Percentiles rank a stretch among this genome's conserved stretches.
Evolutionary conservation across 352 stramenopile genomes (phyloP).

Genomic region (Pilasporangium apinafurcum): DNA sequence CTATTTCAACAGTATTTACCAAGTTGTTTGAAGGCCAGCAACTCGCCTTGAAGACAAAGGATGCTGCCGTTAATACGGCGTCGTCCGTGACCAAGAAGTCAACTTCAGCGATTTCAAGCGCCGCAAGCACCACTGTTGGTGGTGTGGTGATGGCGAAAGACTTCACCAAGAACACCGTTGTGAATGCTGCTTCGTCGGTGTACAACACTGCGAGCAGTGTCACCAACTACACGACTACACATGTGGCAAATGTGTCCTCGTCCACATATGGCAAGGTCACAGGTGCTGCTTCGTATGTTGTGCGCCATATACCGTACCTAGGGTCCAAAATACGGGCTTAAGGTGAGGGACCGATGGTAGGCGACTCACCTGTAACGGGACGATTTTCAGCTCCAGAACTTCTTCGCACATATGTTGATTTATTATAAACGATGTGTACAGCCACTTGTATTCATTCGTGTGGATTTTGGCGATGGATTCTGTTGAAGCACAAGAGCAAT

Average conservation of each 20-base stretch:
- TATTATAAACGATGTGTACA: no score
- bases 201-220: conserved; percentile 37
- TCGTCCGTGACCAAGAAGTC: conserved; percentile 35
- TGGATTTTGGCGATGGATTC: no score
- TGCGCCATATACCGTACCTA: conserved; percentile 56
- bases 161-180: conserved; percentile 45
- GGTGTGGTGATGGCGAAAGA: conserved; percentile 50
- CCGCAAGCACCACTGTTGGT: conserved; percentile 30
- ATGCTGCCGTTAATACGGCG: conserved; percentile 32
- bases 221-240: conserved; percentile 58
- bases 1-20: conserved; percentile 38
- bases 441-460: no score
- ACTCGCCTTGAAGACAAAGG: conserved; percentile 64
- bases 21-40: conserved; percentile 57
- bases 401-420: no score
- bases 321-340: conserved; percentile 56
- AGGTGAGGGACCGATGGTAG: conserved; percentile 15
- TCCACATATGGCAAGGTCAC: conserved; percentile 52
- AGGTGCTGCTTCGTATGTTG: conserved; percentile 38
- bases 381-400: no score
- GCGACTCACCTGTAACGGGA: no score
- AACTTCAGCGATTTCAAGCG: conserved; percentile 27
- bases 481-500: no score
- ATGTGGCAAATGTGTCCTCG: conserved; percentile 62
- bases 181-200: conserved; percentile 22